These are phyloP conservation scores for Zychaea mexicana DNA, from an alignment of 371 early-diverging fungal species.

Conservation along the genomic window DNA sequence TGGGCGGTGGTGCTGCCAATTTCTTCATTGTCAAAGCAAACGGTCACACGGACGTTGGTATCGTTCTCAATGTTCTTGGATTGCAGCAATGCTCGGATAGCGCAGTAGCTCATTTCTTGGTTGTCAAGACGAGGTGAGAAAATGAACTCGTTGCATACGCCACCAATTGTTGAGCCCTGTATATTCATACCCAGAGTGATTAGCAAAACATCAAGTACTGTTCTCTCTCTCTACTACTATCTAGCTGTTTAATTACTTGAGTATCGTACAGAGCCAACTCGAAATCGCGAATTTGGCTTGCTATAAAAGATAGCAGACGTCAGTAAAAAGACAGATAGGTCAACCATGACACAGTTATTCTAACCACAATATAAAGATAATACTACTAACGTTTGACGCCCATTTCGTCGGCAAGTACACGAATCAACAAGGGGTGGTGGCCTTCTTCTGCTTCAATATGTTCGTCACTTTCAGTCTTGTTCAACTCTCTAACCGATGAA, in stretches of 20 bases:
- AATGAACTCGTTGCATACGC: slow-evolving; percentile 90
- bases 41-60: slow-evolving; percentile 82
- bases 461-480: slow-evolving; percentile 18
- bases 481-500: slow-evolving; percentile 20
- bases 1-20: slow-evolving; percentile 93
- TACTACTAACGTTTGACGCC: slow-evolving; percentile 58
- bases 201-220: background rate
- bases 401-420: slow-evolving; percentile 77
- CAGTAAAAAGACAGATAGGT: background rate
- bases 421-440: slow-evolving; percentile 78
- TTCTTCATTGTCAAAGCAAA: slow-evolving; percentile 98
- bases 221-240: background rate
- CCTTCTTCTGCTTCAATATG: slow-evolving; percentile 40
- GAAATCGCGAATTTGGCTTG: slow-evolving; percentile 84
- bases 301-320: slow-evolving; percentile 25
- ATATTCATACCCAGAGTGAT: background rate
- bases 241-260: slow-evolving; percentile 19
- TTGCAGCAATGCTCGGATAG: slow-evolving; percentile 62
- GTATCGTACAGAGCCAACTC: slow-evolving; percentile 92
- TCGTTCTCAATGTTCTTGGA: slow-evolving; percentile 62
- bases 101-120: slow-evolving; percentile 91
- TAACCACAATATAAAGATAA: background rate
- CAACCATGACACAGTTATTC: no score
- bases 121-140: slow-evolving; percentile 95
- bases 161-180: slow-evolving; percentile 82